Conservation (phyloP, 208 protist genomes). For the Wallacemonas sp. region DNA sequence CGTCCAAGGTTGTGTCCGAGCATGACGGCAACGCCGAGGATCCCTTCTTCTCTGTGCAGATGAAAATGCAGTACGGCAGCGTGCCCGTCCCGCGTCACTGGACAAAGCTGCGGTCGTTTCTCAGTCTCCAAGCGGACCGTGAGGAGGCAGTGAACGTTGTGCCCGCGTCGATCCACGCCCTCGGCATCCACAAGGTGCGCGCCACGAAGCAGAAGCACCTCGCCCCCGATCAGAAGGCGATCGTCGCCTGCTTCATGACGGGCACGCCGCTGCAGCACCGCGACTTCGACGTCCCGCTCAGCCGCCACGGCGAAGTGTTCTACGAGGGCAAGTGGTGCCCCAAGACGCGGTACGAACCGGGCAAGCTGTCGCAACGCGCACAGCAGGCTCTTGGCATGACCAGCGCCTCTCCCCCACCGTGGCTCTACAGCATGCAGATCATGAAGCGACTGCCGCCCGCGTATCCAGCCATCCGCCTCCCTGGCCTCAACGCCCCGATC, state of each 20-base stretch:
- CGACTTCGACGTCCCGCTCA: conserved; percentile 85
- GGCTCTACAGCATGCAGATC: conserved; percentile 99
- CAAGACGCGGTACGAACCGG: conserved; percentile 55
- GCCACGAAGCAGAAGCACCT: conserved; percentile 98
- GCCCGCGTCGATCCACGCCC: conserved; percentile 91
- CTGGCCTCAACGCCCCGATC: conserved; percentile 98
- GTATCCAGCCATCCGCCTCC: conserved; percentile 97
- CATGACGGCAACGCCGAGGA: conserved; percentile 97
- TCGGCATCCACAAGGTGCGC: conserved; percentile 95
- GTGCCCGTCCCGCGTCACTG: conserved; percentile 99
- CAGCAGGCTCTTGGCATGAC: conserved; percentile 97
- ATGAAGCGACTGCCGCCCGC: conserved; percentile 98
- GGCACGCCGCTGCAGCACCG: conserved; percentile 94
- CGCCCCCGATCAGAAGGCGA: conserved; percentile 96
- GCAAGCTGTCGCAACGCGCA: conserved; percentile 91
- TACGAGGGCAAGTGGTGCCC: conserved; percentile 97
- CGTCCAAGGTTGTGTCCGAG: conserved; percentile 92
- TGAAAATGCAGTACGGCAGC: conserved; percentile 92
- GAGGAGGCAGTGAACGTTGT: conserved; percentile 95
- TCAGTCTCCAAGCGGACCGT: conserved; percentile 95
- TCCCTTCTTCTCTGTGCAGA: conserved; percentile 94
- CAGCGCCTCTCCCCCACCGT: conserved; percentile 94
- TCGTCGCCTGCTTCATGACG: conserved; percentile 97
- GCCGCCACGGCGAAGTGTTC: conserved; percentile 95
- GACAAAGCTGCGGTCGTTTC: conserved; percentile 97